Evolutionary conservation across 306 rosid species (phyloP).

Genomic region (Prunus kanzakura): DNA sequence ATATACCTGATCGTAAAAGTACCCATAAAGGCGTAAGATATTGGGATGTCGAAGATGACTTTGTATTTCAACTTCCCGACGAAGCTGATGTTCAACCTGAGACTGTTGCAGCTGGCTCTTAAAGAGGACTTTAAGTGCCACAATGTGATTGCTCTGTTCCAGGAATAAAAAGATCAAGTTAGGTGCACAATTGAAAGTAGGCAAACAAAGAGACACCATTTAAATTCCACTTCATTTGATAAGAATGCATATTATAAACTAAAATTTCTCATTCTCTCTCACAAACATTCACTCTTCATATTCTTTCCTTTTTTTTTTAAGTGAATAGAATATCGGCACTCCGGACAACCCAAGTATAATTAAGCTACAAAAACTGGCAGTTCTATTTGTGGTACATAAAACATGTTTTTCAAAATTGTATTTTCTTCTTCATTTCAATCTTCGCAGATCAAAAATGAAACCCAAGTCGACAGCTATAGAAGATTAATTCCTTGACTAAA

Average conservation of each 20-base stretch:
- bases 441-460: background rate
- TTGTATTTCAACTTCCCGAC: slow-evolving; percentile 96
- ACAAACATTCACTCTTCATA: background rate
- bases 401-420: background rate
- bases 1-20: slow-evolving; percentile 88
- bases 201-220: background rate
- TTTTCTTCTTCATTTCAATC: background rate
- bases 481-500: background rate
- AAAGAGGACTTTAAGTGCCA: slow-evolving; percentile 91
- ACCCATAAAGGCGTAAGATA: slow-evolving; percentile 88
- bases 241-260: background rate
- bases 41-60: slow-evolving; percentile 98
- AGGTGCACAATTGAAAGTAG: slow-evolving; percentile 8
- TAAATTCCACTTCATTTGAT: background rate
- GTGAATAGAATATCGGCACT: background rate
- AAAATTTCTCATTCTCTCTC: too few relatives aligned
- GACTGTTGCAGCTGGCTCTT: slow-evolving; percentile 98
- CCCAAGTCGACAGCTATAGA: background rate
- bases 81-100: slow-evolving; percentile 98
- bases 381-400: background rate
- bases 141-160: slow-evolving; percentile 87
- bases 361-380: background rate
- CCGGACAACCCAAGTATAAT: background rate
- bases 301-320: background rate
- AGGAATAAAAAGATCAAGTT: slow-evolving; percentile 21